These are phyloP conservation scores for Tolypocladium pustulatum DNA, from an alignment of 2,329 filamentous ascomycete genomes.

Conservation along the genomic window DNA sequence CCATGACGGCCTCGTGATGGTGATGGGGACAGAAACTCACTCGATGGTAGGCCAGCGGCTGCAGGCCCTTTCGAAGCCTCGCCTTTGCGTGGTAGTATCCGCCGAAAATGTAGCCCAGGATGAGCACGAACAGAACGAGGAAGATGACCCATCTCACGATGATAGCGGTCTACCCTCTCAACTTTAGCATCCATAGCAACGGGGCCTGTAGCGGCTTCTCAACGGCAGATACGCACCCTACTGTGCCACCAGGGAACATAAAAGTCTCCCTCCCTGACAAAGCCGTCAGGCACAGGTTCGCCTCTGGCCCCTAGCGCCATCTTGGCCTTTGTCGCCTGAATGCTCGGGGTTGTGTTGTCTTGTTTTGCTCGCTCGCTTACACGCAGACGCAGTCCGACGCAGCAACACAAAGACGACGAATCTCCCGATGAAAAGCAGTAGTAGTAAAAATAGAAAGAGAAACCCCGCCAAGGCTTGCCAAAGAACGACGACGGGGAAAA, in stretches of 20 bases:
- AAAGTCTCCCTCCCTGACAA: constrained; percentile 2
- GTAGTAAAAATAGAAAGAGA: not conserved
- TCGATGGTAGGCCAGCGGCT: constrained; percentile 60
- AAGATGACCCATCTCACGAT: constrained; percentile 66
- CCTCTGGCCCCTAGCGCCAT: not conserved
- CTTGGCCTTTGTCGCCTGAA: not conserved
- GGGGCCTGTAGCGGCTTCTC: not conserved
- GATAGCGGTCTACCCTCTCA: constrained; percentile 38
- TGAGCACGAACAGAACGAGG: constrained; percentile 44
- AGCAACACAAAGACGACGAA: not conserved
- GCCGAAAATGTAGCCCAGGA: constrained; percentile 52
- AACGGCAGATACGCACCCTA: constrained; percentile 9
- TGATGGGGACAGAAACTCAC: constrained; percentile 27
- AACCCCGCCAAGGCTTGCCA: not conserved
- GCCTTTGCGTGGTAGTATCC: constrained; percentile 61
- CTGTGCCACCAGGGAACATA: constrained; percentile 18
- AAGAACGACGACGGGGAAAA: not conserved
- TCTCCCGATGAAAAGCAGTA: not conserved
- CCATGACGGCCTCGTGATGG: not conserved
- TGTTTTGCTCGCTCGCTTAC: not conserved
- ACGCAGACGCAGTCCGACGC: not conserved
- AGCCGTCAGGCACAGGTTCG: constrained; percentile 2
- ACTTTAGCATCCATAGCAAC: not conserved
- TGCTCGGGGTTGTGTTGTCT: not conserved
- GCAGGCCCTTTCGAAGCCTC: constrained; percentile 54